These are phyloP conservation scores for Umbilicus rupestris DNA, from an alignment of 164 flowering plant genomes.

Conservation along the genomic window DNA sequence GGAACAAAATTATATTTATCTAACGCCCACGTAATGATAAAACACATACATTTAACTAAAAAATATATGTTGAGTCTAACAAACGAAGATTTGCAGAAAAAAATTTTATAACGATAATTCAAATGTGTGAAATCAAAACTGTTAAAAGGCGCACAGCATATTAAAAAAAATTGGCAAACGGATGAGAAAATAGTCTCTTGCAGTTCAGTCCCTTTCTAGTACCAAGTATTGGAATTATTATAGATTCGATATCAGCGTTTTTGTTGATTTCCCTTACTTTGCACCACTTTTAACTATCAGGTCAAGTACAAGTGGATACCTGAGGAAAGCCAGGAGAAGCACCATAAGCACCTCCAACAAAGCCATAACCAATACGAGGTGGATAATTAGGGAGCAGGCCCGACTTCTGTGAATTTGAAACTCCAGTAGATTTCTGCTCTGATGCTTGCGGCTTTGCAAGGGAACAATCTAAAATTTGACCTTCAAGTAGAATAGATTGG, in stretches of 20 bases:
- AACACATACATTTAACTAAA: neutral
- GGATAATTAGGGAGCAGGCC: constrained; percentile 13
- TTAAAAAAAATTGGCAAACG: too few relatives aligned
- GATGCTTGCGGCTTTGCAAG: constrained; percentile 77
- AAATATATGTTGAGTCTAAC: too few relatives aligned
- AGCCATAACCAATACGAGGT: constrained; percentile 9
- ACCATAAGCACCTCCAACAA: constrained; percentile 11
- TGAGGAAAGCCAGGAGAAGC: constrained; percentile 10
- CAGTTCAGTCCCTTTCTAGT: too few relatives aligned
- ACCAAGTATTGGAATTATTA: too few relatives aligned
- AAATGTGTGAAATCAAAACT: neutral
- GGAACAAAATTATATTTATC: neutral
- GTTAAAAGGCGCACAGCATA: too few relatives aligned
- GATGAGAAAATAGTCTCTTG: too few relatives aligned
- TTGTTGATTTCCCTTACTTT: neutral
- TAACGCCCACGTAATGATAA: neutral
- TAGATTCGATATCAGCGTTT: neutral
- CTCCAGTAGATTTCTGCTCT: constrained; percentile 49
- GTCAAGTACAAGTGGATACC: neutral
- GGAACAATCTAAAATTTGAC: constrained; percentile 78
- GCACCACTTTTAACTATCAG: neutral
- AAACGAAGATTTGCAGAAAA: too few relatives aligned
- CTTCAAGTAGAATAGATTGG: constrained; percentile 20
- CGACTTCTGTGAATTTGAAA: constrained; percentile 37
- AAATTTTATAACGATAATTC: too few relatives aligned